Percentiles rank a stretch among this genome's conserved stretches.
phyloP scores from a whole-genome alignment of 2,329 filamentous ascomycete species.

The Pyrenochaeta sp. region DNA sequence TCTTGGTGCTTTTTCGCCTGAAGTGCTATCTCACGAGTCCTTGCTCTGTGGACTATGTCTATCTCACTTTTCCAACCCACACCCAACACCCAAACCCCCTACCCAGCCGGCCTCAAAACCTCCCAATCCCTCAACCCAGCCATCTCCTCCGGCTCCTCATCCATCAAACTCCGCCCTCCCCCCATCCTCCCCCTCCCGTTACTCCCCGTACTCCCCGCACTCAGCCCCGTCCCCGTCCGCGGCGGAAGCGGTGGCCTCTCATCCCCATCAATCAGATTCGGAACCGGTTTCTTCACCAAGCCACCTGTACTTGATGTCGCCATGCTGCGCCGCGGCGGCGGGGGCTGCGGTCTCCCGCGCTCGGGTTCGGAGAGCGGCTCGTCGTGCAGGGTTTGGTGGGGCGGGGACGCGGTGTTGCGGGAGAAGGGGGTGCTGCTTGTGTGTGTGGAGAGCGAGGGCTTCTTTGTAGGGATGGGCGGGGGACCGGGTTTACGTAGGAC shows the following conservation, averaged over 20 bases:
- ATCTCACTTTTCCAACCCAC: no score
- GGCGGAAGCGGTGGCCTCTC: conserved; percentile 43
- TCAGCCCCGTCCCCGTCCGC: conserved; percentile 37
- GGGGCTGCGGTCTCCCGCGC: conserved; percentile 22
- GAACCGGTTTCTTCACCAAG: conserved; percentile 22
- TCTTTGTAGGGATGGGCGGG: conserved; percentile 43
- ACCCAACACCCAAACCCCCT: no score
- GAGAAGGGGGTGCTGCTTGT: conserved; percentile 9
- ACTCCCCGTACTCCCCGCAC: conserved; percentile 18
- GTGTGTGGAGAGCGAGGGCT: conserved; percentile 36
- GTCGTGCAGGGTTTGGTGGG: conserved; percentile 33
- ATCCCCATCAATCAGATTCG: conserved; percentile 28
- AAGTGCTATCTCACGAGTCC: no score
- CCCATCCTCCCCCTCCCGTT: conserved; percentile 5
- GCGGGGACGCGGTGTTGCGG: conserved; percentile 14
- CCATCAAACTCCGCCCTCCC: conserved; percentile 41
- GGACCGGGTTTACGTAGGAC: conserved; percentile 44
- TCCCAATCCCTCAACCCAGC: conserved; percentile 48
- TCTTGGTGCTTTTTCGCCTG: no score
- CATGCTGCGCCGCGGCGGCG: conserved; percentile 35
- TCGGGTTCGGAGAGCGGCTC: conserved; percentile 12
- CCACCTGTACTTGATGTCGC: conserved; percentile 25
- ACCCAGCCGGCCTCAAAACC: conserved; percentile 48
- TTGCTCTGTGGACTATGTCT: no score
- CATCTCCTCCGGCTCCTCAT: conserved; percentile 45